Evolutionary conservation across 306 rosid genomes (phyloP).

Genomic region (Senna siamea): DNA sequence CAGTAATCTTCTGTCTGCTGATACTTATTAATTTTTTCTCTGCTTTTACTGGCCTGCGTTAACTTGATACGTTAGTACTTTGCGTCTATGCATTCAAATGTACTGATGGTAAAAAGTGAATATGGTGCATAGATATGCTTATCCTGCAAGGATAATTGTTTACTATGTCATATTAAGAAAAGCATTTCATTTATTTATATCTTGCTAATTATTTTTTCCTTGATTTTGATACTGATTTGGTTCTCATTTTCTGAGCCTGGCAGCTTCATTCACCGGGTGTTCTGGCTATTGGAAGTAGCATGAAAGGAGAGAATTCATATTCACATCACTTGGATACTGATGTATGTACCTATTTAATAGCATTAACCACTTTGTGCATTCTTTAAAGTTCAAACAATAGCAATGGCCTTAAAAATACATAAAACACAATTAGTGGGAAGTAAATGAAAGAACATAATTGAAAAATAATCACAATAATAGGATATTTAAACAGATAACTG

Average conservation of each 20-base stretch:
- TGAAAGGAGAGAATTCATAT: slow-evolving; percentile 96
- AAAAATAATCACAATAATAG: background rate
- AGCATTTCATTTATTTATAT: background rate
- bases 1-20: slow-evolving; percentile 20
- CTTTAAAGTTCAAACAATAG: background rate
- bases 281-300: slow-evolving; percentile 97
- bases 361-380: background rate
- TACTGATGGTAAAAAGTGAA: slow-evolving; percentile 9
- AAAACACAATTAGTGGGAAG: background rate
- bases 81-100: slow-evolving; percentile 1
- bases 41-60: slow-evolving; percentile 21
- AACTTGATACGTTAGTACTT: background rate
- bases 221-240: slow-evolving; percentile 41
- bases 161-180: slow-evolving; percentile 11
- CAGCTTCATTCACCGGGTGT: slow-evolving; percentile 98
- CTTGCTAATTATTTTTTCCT: slow-evolving; percentile 10
- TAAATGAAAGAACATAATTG: background rate
- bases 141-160: slow-evolving; percentile 23
- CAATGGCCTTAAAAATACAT: background rate
- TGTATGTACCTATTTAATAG: slow-evolving; percentile 56
- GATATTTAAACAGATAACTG: background rate
- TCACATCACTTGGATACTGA: slow-evolving; percentile 98
- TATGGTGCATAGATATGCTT: slow-evolving; percentile 5
- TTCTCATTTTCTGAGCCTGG: slow-evolving; percentile 45
- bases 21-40: background rate